A percentile compares a stretch with the other conserved stretches of the same genome.
phyloP scores from a whole-genome alignment of 345 rosid genomes.

The Citrus trifoliata region DNA sequence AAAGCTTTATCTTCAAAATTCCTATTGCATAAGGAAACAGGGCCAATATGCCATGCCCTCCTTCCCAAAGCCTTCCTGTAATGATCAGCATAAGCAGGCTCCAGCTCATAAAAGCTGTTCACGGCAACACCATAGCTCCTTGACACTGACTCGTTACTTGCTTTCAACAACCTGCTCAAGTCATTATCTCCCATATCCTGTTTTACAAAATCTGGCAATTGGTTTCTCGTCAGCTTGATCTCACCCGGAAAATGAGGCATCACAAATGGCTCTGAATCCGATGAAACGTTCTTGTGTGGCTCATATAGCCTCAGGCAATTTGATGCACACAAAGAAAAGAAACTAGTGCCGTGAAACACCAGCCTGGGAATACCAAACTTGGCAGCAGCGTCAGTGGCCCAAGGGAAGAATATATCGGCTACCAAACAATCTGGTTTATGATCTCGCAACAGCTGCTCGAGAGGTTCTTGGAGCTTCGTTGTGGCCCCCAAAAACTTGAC shows the following conservation, averaged over 20 bases:
- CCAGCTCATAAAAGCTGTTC: constrained; percentile 51
- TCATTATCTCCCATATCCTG: not conserved
- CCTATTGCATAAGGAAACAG: constrained; percentile 24
- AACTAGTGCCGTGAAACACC: constrained; percentile 32
- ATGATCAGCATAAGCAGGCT: constrained; percentile 36
- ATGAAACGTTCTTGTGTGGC: constrained; percentile 23
- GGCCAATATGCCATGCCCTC: constrained; percentile 48
- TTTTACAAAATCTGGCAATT: not conserved
- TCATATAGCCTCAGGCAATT: constrained; percentile 12
- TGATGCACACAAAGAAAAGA: constrained; percentile 18
- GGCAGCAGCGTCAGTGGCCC: constrained; percentile 35
- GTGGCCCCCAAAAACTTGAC: constrained; percentile 25
- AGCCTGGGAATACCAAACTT: constrained; percentile 36
- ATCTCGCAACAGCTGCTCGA: constrained; percentile 13
- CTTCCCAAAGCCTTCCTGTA: constrained; percentile 30
- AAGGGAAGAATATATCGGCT: constrained; percentile 32
- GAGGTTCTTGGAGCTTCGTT: constrained; percentile 21
- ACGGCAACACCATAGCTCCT: constrained; percentile 33
- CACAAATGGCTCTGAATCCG: constrained; percentile 25
- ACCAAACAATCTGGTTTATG: constrained; percentile 33
- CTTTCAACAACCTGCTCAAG: not conserved
- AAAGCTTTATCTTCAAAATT: constrained; percentile 6
- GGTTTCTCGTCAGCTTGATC: constrained; percentile 24
- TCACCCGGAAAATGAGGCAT: constrained; percentile 33
- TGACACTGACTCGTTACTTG: constrained; percentile 13